Evolutionary conservation across 805 yeast genomes (phyloP).

Genomic region (Saccharomycopsis microspora): DNA sequence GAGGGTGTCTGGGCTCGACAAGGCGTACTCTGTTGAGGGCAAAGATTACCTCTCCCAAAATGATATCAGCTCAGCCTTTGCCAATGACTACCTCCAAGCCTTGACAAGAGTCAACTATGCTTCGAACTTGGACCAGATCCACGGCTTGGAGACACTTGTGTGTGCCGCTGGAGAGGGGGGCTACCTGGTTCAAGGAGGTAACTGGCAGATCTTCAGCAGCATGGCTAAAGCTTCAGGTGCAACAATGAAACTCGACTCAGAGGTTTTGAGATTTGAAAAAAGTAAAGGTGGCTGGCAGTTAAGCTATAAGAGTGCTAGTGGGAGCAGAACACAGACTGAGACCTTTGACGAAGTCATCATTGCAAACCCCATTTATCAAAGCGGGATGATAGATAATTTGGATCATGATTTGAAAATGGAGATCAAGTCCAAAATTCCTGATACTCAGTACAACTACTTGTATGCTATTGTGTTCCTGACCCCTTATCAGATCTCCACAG

Average conservation of each 20-base stretch:
- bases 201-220: constrained; percentile 30
- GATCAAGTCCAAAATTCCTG: constrained; percentile 13
- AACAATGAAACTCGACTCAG: constrained; percentile 20
- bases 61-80: constrained; percentile 21
- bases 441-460: constrained; percentile 28
- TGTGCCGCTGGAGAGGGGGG: constrained; percentile 25
- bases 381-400: constrained; percentile 18
- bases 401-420: constrained; percentile 3
- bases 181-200: constrained; percentile 31
- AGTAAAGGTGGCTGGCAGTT: constrained; percentile 8
- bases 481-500: neutral
- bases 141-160: constrained; percentile 31
- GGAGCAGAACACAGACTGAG: constrained; percentile 9
- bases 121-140: constrained; percentile 29
- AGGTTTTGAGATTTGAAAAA: constrained; percentile 20
- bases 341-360: constrained; percentile 32
- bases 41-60: constrained; percentile 18
- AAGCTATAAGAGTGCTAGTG: constrained; percentile 8
- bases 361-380: constrained; percentile 30
- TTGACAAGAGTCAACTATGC: constrained; percentile 35
- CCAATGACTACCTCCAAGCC: constrained; percentile 26
- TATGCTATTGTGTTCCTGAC: constrained; percentile 27
- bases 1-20: constrained; percentile 20
- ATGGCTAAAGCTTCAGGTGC: constrained; percentile 29
- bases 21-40: constrained; percentile 21